Evolutionary conservation across 2,329 filamentous ascomycete species (phyloP).

Genomic region (Fusarium humuli): DNA sequence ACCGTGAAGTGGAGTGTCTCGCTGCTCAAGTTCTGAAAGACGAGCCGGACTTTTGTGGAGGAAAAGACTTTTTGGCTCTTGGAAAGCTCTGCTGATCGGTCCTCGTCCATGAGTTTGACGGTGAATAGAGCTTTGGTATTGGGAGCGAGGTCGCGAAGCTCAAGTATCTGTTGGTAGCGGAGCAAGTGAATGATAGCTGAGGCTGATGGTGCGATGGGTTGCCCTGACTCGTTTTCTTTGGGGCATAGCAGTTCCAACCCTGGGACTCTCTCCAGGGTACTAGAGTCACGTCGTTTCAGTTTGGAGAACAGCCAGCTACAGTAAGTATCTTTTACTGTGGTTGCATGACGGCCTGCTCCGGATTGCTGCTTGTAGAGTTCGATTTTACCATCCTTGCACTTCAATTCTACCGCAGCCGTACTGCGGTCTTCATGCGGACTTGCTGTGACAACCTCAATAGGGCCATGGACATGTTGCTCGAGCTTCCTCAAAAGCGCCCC

Average conservation of each 20-base stretch:
- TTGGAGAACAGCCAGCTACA: neutral
- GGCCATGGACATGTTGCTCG: neutral
- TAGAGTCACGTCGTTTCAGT: neutral
- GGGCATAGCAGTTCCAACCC: neutral
- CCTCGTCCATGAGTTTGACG: neutral
- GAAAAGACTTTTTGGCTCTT: neutral
- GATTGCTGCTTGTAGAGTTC: neutral
- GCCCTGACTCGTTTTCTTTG: neutral
- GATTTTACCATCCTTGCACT: neutral
- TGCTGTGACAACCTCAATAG: neutral
- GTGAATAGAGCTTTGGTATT: neutral
- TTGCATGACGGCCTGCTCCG: neutral
- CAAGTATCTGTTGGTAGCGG: neutral
- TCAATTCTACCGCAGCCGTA: neutral
- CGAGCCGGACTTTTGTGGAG: neutral
- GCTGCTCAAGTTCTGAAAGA: neutral
- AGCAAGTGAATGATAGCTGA: neutral
- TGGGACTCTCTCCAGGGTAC: neutral
- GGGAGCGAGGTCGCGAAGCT: neutral
- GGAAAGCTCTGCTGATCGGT: neutral
- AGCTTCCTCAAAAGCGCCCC: neutral
- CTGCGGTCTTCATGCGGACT: neutral
- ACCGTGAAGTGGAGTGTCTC: neutral
- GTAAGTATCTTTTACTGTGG: neutral
- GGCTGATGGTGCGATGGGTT: neutral